phyloP scores from a whole-genome alignment of 2,329 filamentous ascomycete species.

The Aspergillus sp. region DNA sequence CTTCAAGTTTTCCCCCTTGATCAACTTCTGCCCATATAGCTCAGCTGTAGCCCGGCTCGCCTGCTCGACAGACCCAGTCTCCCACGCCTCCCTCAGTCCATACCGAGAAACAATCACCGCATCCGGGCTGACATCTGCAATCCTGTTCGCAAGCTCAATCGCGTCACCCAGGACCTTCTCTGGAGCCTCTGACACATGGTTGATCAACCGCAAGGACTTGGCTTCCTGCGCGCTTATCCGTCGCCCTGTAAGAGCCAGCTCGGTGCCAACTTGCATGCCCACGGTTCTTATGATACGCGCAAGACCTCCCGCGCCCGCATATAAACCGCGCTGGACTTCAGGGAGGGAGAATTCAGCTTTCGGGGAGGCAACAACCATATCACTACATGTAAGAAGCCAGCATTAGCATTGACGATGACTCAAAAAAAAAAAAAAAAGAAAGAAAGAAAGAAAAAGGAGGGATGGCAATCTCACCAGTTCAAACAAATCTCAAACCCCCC shows the following conservation, averaged over 20 bases:
- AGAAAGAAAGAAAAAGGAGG: neutral
- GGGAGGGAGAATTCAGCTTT: slow-evolving; percentile 66
- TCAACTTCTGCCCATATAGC: slow-evolving; percentile 78
- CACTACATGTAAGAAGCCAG: slow-evolving; percentile 46
- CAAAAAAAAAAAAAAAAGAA: neutral
- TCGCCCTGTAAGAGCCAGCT: slow-evolving; percentile 68
- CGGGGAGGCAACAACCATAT: slow-evolving; percentile 64
- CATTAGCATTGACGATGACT: neutral
- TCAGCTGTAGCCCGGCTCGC: slow-evolving; percentile 78
- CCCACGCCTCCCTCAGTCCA: slow-evolving; percentile 70
- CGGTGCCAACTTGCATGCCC: slow-evolving; percentile 66
- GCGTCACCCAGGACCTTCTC: slow-evolving; percentile 77
- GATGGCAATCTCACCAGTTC: slow-evolving; percentile 63
- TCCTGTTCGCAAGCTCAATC: slow-evolving; percentile 57
- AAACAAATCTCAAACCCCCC: slow-evolving; percentile 84
- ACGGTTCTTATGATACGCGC: slow-evolving; percentile 67
- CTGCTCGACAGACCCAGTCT: slow-evolving; percentile 61
- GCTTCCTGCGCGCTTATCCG: slow-evolving; percentile 61
- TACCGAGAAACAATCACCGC: slow-evolving; percentile 69
- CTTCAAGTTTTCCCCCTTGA: slow-evolving; percentile 90
- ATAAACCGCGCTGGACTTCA: slow-evolving; percentile 69
- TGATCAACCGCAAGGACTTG: slow-evolving; percentile 64
- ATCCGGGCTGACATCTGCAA: slow-evolving; percentile 62
- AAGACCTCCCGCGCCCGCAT: slow-evolving; percentile 69
- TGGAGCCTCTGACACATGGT: slow-evolving; percentile 62